Evolutionary conservation across 257 asterid species (phyloP).

Genomic region (Coffea canephora): DNA sequence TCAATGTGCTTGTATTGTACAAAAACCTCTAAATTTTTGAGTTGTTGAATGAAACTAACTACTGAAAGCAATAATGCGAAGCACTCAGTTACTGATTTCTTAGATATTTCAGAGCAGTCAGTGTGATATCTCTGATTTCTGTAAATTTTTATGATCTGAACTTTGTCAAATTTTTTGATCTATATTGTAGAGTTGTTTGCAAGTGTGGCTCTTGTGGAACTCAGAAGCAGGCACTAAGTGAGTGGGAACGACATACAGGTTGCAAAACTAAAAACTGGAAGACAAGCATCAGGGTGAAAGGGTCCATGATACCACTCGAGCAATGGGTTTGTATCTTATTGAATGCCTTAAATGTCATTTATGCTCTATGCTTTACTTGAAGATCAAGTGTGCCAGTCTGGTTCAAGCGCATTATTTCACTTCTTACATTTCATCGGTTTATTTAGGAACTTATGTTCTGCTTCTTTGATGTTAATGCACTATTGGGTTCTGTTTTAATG

Average conservation of each 20-base stretch:
- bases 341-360: not conserved
- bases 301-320: conserved; percentile 79
- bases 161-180: not conserved
- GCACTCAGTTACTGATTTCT: not conserved
- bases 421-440: not conserved
- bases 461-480: not conserved
- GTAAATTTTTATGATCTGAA: not conserved
- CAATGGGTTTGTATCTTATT: conserved; percentile 78
- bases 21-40: not conserved
- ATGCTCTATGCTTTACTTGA: not conserved
- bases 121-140: not conserved
- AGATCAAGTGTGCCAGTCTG: not conserved
- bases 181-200: conserved; percentile 83
- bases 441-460: not conserved
- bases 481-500: not conserved
- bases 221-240: conserved; percentile 86
- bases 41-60: not conserved
- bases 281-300: conserved; percentile 85
- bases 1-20: not conserved
- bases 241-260: conserved; percentile 97
- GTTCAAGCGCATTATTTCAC: not conserved
- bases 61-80: not conserved
- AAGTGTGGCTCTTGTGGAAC: conserved; percentile 93
- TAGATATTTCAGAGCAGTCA: not conserved
- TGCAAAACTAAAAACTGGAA: conserved; percentile 84